Evolutionary conservation across 2,329 filamentous ascomycete species (phyloP).

Genomic region (Bipolaris gigantea): DNA sequence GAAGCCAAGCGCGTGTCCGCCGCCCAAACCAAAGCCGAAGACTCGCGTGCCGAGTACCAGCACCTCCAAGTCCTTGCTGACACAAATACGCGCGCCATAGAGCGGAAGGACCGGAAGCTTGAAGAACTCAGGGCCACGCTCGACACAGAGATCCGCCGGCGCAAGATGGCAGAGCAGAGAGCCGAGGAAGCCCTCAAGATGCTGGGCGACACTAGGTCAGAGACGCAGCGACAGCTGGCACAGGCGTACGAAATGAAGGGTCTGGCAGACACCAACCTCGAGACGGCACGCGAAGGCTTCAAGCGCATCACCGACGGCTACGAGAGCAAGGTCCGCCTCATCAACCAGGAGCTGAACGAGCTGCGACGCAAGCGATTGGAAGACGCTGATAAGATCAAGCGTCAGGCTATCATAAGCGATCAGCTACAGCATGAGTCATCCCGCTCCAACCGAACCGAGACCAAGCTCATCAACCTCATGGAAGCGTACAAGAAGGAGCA

Average conservation of each 20-base stretch:
- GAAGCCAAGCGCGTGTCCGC: constrained; percentile 68
- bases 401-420: constrained; percentile 69
- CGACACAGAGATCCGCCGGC: constrained; percentile 65
- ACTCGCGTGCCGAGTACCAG: constrained; percentile 69
- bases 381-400: constrained; percentile 45
- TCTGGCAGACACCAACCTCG: constrained; percentile 63
- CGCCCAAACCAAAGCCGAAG: constrained; percentile 71
- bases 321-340: constrained; percentile 53
- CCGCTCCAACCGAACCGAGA: constrained; percentile 62
- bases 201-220: constrained; percentile 63
- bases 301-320: constrained; percentile 63
- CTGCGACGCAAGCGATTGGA: constrained; percentile 33
- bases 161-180: constrained; percentile 60
- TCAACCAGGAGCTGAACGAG: constrained; percentile 50
- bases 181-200: constrained; percentile 65
- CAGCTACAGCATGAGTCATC: constrained; percentile 72
- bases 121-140: constrained; percentile 67
- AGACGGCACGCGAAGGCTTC: constrained; percentile 71
- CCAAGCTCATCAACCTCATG: constrained; percentile 62
- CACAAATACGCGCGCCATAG: constrained; percentile 70
- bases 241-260: constrained; percentile 52
- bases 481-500: constrained; percentile 67
- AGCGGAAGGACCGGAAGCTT: constrained; percentile 73
- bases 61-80: constrained; percentile 68
- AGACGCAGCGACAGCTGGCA: constrained; percentile 65